Percentiles rank a stretch among this genome's conserved stretches.
Evolutionary conservation across 176 grass and related monocot genomes (phyloP).

Genomic region (Calamus simplicifolius): DNA sequence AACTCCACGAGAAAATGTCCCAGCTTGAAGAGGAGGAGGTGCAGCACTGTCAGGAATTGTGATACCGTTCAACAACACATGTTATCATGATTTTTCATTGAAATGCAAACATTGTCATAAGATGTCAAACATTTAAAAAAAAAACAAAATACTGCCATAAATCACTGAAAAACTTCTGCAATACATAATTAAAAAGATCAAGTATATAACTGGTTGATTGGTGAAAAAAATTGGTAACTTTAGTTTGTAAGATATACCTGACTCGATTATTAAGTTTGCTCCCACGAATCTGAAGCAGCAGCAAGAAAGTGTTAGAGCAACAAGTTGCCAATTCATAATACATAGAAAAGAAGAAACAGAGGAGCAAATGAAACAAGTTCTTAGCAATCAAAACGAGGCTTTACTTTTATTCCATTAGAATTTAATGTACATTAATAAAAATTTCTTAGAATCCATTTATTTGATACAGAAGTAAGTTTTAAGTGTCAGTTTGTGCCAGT

Average conservation of each 20-base stretch:
- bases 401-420: too few relatives aligned
- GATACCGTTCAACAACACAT: too few relatives aligned
- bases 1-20: constrained; percentile 34
- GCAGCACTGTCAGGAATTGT: constrained; percentile 24
- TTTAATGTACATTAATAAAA: too few relatives aligned
- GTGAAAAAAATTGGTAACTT: too few relatives aligned
- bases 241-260: constrained; percentile 19
- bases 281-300: constrained; percentile 39
- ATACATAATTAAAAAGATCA: constrained; percentile 8
- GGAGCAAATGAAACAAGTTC: background rate
- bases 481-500: too few relatives aligned
- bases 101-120: constrained; percentile 16
- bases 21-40: constrained; percentile 46
- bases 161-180: constrained; percentile 9
- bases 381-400: too few relatives aligned
- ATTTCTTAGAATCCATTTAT: too few relatives aligned
- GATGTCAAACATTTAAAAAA: too few relatives aligned
- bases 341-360: constrained; percentile 8
- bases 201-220: constrained; percentile 11
- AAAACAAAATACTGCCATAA: background rate
- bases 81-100: too few relatives aligned
- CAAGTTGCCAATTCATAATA: background rate
- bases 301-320: background rate
- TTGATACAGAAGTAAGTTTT: too few relatives aligned
- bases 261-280: constrained; percentile 58